Base-by-base conservation (phyloP, 768 basidiomycete genomes). In the Hydnum rufescens region DNA sequence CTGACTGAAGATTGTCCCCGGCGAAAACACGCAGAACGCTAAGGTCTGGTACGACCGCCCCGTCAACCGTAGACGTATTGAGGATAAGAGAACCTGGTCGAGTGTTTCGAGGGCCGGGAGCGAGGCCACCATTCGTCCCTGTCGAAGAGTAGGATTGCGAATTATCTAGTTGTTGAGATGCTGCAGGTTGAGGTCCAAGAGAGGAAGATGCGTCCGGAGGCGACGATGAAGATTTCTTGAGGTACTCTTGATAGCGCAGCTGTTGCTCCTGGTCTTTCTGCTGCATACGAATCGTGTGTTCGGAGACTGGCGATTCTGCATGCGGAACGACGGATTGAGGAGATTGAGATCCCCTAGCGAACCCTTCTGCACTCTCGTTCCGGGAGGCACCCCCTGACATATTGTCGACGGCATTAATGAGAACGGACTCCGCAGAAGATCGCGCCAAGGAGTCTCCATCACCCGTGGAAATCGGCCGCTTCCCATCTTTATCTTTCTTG, bases 11-110 rank as follows among this genome's bases (percentile, higher is more conserved):
- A 58, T 86, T 74, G 58, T 82, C 78, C 28, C 93, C 95, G 0
- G 93, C 92, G 61, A 99, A 99, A 34, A 99, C 78, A 25, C 95
- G 84, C 49, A 99, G 80, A 56, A 99, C 95, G 59, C 82, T 95
- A 52, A 99, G 74, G 51, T 90, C 80, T 0, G 84, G 86, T 3
- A 84, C 75, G 4, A 70, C 70, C 16, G 25, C 8, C n/a, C 54
- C 77, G 59, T 82, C 78, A 60, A 74, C 67, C 25, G 75, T 63
- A 32, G 73, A 66, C 8, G 76, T 70, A 2, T 78, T 73, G 13
- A 87, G 68, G 29, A 87, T 77, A 22, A 88, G 67, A 3, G 85
- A 87, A 2, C 84, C 84, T 0, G 84, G 84, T 23, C 84, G 77
- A 13, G 36, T 13, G 13, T 31, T 42, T 55, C n/a, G 26, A 18